These are phyloP conservation scores for Tetrahymena thermophila DNA, from an alignment of 73 alveolate species.

Conservation along the genomic window DNA sequence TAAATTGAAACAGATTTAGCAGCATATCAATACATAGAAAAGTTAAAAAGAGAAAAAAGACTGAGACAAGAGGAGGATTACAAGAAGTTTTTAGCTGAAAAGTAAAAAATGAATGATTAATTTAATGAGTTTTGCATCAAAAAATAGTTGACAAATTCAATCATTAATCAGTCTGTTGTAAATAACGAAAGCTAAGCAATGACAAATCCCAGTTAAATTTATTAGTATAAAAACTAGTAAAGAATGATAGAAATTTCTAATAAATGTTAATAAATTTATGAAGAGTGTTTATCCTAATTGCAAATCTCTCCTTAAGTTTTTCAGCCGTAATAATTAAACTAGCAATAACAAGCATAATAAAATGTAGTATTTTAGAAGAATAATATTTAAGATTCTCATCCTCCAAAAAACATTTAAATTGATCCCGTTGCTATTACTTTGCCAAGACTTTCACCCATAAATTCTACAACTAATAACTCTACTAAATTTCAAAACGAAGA, in stretches of 20 bases:
- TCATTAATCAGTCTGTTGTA: neutral
- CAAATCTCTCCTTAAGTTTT: neutral
- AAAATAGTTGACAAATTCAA: neutral
- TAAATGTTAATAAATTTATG: neutral
- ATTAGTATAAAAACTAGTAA: neutral
- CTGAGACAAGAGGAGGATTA: neutral
- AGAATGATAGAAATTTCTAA: neutral
- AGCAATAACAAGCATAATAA: too few species aligned
- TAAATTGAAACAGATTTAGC: neutral
- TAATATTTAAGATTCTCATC: neutral
- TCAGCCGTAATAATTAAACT: neutral
- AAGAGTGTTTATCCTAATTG: neutral
- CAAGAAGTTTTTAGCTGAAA: neutral
- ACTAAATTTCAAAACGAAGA: neutral
- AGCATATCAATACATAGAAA: neutral
- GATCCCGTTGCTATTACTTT: neutral
- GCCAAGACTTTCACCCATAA: neutral
- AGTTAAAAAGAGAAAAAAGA: neutral
- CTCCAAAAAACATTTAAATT: neutral
- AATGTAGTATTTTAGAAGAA: too few species aligned
- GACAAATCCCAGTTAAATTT: neutral
- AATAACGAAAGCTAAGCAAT: neutral
- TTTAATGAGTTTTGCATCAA: neutral
- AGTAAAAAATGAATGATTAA: neutral
- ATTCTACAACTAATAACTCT: neutral